A percentile compares a stretch with the other conserved stretches of the same genome.
Evolutionary conservation across 2,329 filamentous ascomycete species (phyloP).

Genomic region (Elsinoe batatas): DNA sequence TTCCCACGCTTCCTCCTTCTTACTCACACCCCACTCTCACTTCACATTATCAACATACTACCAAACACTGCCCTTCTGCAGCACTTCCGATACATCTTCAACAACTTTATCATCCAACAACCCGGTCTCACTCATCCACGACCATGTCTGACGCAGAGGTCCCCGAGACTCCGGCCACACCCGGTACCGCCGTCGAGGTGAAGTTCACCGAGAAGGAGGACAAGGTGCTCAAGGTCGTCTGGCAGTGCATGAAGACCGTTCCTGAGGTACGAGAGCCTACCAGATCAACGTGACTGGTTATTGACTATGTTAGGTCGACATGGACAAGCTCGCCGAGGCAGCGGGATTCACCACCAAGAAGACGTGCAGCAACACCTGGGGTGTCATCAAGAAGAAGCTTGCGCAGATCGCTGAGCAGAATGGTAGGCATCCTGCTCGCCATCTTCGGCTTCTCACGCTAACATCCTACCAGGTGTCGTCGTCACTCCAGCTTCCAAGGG

Average conservation of each 20-base stretch:
- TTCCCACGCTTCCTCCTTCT: background rate
- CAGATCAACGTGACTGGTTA: background rate
- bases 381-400: conserved; percentile 28
- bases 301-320: conserved; percentile 21
- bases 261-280: conserved; percentile 20
- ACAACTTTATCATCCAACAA: background rate
- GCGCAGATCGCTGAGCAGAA: conserved; percentile 17
- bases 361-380: conserved; percentile 28
- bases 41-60: no score
- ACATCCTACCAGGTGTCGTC: conserved; percentile 9
- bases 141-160: conserved; percentile 11
- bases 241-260: conserved; percentile 24
- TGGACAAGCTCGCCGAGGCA: conserved; percentile 21
- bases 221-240: conserved; percentile 23
- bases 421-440: background rate
- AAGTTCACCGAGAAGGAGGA: conserved; percentile 25
- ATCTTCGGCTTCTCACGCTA: background rate
- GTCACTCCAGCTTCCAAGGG: background rate
- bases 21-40: background rate
- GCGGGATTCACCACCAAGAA: conserved; percentile 26
- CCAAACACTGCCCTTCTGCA: no score
- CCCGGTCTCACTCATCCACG: background rate
- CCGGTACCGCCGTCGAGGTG: background rate
- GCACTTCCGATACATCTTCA: no score
- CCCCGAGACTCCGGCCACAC: background rate